Evolutionary conservation across 257 asterid species (phyloP).

Genomic region (Jasminum sambac): DNA sequence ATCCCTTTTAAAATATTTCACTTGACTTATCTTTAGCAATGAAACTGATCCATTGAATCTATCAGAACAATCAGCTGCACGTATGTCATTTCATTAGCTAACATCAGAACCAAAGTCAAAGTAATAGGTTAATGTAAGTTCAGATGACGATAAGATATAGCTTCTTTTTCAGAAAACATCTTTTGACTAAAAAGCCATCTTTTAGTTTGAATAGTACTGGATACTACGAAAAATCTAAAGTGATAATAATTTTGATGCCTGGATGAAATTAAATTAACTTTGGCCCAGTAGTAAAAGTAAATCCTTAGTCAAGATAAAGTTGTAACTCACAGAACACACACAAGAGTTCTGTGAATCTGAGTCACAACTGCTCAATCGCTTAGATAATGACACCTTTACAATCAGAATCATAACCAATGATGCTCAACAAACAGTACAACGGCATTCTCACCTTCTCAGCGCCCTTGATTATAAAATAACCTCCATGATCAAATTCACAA

Average conservation of each 20-base stretch:
- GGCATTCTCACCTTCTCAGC: conserved; percentile 79
- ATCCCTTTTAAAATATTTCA: neutral
- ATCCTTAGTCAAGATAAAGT: no score
- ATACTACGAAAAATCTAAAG: no score
- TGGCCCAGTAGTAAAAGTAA: no score
- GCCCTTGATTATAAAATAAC: conserved; percentile 89
- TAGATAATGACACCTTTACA: neutral
- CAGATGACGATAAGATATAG: neutral
- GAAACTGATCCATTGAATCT: neutral
- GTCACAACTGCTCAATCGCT: neutral
- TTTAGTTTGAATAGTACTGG: no score
- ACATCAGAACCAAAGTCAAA: neutral
- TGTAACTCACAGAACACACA: no score
- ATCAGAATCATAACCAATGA: conserved; percentile 12
- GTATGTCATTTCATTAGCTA: neutral
- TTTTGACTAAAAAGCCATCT: no score
- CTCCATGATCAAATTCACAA: conserved; percentile 88
- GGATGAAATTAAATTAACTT: no score
- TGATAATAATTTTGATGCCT: no score
- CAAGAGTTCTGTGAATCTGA: no score
- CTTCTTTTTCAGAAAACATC: no score
- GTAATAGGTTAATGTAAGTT: neutral
- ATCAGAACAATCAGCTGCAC: neutral
- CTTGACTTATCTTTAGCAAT: neutral
- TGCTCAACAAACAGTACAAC: conserved; percentile 4